phyloP scores from a whole-genome alignment of 306 rosid species.

The Begonia masoniana region DNA sequence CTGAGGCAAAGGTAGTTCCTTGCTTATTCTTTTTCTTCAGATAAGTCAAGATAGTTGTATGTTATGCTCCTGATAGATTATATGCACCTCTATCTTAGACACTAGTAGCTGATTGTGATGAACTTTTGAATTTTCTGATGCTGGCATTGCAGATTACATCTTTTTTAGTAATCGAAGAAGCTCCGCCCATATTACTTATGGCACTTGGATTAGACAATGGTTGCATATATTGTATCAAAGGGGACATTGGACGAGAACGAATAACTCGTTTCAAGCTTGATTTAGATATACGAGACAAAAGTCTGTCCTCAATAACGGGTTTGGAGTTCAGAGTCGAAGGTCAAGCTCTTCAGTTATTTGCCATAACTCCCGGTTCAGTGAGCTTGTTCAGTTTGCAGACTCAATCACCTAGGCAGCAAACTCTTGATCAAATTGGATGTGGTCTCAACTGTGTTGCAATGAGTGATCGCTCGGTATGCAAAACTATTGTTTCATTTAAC shows the following conservation, averaged over 20 bases:
- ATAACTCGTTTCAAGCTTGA: constrained; percentile 85
- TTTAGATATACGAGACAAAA: constrained; percentile 59
- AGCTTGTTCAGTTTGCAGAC: constrained; percentile 63
- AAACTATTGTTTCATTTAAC: constrained; percentile 5
- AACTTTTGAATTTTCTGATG: constrained; percentile 13
- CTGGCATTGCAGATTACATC: constrained; percentile 67
- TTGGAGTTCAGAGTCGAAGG: constrained; percentile 92
- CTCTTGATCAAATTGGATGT: constrained; percentile 93
- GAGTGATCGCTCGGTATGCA: constrained; percentile 85
- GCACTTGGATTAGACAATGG: constrained; percentile 93
- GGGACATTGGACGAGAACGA: constrained; percentile 94
- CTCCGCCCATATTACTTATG: constrained; percentile 79
- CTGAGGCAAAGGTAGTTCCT: constrained; percentile 65
- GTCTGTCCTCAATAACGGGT: constrained; percentile 56
- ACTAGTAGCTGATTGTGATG: not conserved
- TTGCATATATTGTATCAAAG: constrained; percentile 83
- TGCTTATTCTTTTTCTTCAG: not conserved
- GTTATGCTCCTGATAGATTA: not conserved
- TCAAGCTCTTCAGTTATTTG: constrained; percentile 82
- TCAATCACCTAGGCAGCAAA: constrained; percentile 78
- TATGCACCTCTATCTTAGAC: not conserved
- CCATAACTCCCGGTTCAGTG: constrained; percentile 79
- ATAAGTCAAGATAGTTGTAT: not conserved
- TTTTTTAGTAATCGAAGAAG: constrained; percentile 85
- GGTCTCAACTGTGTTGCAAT: constrained; percentile 57